Evolutionary conservation across 1,139 yeast genomes (phyloP), one percentile per base, ranked within the genome.

Genomic region (Yamadazyma mexicana): DNA sequence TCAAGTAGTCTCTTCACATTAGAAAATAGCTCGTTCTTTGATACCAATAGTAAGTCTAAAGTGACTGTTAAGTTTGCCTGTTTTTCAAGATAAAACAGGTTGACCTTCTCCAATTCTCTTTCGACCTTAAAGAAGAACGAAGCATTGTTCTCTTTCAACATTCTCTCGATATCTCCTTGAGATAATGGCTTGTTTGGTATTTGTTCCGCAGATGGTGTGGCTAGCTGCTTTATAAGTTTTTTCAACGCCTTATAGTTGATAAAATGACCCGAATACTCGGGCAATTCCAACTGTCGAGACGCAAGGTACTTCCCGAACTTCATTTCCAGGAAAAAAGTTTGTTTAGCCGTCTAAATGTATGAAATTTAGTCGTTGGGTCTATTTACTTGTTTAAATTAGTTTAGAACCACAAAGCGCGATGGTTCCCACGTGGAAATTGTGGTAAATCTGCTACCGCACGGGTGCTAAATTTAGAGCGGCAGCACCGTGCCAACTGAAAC

Each of bases 221-320:
- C 84, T 40, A 84, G 61, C 37, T 81, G 83, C 58, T 85, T 85
- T 49, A 84, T 85, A 44, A 85, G 67, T 59, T 86, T 87, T 62
- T 92, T 92, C 44, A 92, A 68, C 4, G 94, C 94, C 67, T 92
- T 92, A 64, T 92, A 92, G 65, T 92, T 91, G 59, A 92, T 91
- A 66, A 92, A 92, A 59, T 87, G 86, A 35, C 92, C 91, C 34
- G 95, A 81, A 62, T 92, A 92, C 61, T 92, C 98, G 8, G 98
- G 98, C 42, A 92, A 73, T 62, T 92, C 98, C 51, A 92, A 74
- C 66, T 88, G 96, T 61, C 97, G 79, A 33, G 95, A 86, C 48
- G 95, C 98, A 60, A 92, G 75, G 59, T 89, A 87, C 64, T 92
- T 92, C 41, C 98, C 98, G 63, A 88, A 92, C 74, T 92, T 92